These are phyloP conservation scores for Rhynchosporium secalis DNA, from an alignment of 2,329 filamentous ascomycete species.

Conservation along the genomic window DNA sequence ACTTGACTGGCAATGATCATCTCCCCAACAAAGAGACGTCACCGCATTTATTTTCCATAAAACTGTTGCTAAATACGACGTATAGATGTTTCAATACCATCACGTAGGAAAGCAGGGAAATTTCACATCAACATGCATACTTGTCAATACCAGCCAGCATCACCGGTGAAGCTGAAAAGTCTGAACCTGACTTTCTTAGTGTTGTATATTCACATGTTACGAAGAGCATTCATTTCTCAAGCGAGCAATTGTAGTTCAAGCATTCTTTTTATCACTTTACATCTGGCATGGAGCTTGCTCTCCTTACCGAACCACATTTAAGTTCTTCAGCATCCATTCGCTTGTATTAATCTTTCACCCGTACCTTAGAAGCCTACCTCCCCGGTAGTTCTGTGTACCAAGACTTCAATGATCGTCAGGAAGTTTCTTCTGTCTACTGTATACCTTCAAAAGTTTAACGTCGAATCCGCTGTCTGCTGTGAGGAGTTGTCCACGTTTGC, in stretches of 20 bases:
- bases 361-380: slow-evolving; percentile 13
- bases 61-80: too few species aligned
- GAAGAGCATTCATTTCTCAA: neutral
- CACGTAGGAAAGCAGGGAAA: neutral
- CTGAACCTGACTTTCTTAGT: neutral
- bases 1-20: too few species aligned
- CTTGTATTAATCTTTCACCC: slow-evolving; percentile 10
- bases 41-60: too few species aligned
- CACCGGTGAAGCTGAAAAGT: slow-evolving; percentile 2
- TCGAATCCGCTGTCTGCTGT: slow-evolving; percentile 29
- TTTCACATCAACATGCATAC: neutral
- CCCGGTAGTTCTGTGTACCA: slow-evolving; percentile 30
- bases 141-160: neutral
- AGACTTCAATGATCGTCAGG: slow-evolving; percentile 28
- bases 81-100: too few species aligned
- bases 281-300: neutral
- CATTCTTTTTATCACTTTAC: neutral
- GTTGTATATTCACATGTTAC: neutral
- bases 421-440: slow-evolving; percentile 33
- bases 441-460: slow-evolving; percentile 27
- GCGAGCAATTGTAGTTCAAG: neutral
- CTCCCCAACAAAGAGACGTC: too few species aligned
- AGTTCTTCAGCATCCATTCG: neutral
- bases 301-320: neutral
- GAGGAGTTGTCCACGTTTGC: slow-evolving; percentile 9